A percentile compares a stretch with the other conserved stretches of the same genome.
Conservation (phyloP, 2,329 filamentous ascomycete species). For the Colletotrichum coccodes region DNA sequence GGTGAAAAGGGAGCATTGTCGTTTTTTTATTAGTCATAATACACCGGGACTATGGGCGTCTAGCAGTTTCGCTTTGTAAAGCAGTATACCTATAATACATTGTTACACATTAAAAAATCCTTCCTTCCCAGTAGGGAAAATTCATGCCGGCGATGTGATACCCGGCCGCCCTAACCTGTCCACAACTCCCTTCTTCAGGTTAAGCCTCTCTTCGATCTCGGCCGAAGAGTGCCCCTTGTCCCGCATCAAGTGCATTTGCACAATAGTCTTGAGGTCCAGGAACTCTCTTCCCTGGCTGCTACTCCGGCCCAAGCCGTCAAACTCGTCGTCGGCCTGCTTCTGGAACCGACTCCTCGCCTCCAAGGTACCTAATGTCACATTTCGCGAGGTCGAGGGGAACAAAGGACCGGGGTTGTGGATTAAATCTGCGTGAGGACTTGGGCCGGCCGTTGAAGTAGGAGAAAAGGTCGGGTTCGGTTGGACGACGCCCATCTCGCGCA, state of each 20-base stretch:
- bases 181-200: slow-evolving; percentile 57
- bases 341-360: slow-evolving; percentile 58
- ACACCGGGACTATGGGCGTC: slow-evolving; percentile 10
- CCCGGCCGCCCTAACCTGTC: slow-evolving; percentile 53
- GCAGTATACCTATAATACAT: slow-evolving; percentile 24
- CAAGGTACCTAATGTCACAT: slow-evolving; percentile 60
- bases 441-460: slow-evolving; percentile 57
- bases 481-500: slow-evolving; percentile 64
- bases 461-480: slow-evolving; percentile 65
- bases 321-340: slow-evolving; percentile 54
- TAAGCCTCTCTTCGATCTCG: slow-evolving; percentile 58
- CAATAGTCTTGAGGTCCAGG: slow-evolving; percentile 57
- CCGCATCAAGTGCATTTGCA: slow-evolving; percentile 57
- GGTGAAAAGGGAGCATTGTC: slow-evolving; percentile 2
- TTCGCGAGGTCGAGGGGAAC: slow-evolving; percentile 46
- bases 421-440: slow-evolving; percentile 16
- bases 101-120: not conserved
- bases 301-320: slow-evolving; percentile 49
- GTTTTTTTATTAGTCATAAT: slow-evolving; percentile 19
- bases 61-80: slow-evolving; percentile 10
- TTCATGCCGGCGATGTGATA: slow-evolving; percentile 36
- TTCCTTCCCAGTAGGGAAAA: not conserved
- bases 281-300: slow-evolving; percentile 53
- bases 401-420: slow-evolving; percentile 36
- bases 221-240: slow-evolving; percentile 47